These are phyloP conservation scores for Aspergillus sp. DNA, from an alignment of 2,329 filamentous ascomycete genomes.

Conservation along the genomic window DNA sequence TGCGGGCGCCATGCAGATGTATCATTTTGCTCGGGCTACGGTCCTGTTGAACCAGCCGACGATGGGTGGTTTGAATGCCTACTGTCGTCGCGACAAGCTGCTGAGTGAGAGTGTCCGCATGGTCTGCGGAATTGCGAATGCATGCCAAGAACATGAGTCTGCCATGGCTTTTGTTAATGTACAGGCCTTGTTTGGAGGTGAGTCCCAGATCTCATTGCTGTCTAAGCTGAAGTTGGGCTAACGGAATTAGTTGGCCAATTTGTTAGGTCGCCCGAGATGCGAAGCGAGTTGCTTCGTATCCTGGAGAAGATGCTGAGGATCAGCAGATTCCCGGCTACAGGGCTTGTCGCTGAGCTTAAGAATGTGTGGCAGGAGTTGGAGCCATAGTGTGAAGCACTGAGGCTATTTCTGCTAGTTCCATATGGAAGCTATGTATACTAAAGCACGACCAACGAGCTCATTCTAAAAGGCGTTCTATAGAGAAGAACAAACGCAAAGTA, in stretches of 20 bases:
- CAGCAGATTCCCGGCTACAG: conserved; percentile 12
- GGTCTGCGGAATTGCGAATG: conserved; percentile 12
- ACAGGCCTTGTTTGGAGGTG: conserved; percentile 20
- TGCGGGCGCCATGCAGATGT: conserved; percentile 50
- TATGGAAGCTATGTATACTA: not conserved
- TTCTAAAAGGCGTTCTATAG: not conserved
- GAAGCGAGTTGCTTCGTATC: conserved; percentile 8
- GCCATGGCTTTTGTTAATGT: conserved; percentile 20
- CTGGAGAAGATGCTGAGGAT: conserved; percentile 14
- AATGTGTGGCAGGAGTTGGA: conserved; percentile 20
- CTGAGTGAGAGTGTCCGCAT: conserved; percentile 14
- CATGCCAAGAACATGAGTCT: conserved; percentile 16
- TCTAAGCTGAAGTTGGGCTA: not conserved
- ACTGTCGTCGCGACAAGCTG: conserved; percentile 21
- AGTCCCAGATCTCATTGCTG: not conserved
- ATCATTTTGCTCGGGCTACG: conserved; percentile 51
- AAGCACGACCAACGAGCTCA: no score
- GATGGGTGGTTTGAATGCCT: conserved; percentile 47
- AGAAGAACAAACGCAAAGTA: not conserved
- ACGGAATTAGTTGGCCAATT: conserved; percentile 13
- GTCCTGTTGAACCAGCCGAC: conserved; percentile 53
- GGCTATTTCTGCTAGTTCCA: no score
- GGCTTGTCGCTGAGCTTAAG: conserved; percentile 11
- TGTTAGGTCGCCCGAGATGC: conserved; percentile 11
- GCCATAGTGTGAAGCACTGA: no score